These are phyloP conservation scores for Fusarium sp. DNA, from an alignment of 2,329 filamentous ascomycete species.

Conservation along the genomic window DNA sequence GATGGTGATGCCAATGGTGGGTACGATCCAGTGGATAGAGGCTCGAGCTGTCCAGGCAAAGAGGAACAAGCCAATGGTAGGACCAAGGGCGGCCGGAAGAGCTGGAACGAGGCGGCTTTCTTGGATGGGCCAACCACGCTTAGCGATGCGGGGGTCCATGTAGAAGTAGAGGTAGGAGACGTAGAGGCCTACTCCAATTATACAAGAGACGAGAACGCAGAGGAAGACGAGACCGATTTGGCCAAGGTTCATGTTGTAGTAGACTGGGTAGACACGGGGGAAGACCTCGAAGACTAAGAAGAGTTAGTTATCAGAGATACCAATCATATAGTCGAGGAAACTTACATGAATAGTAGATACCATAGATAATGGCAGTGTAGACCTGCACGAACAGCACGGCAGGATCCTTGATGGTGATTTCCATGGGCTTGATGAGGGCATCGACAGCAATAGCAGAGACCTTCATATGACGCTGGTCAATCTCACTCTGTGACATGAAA, in stretches of 20 bases:
- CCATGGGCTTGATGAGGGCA: conserved; percentile 70
- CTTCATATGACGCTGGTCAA: conserved; percentile 68
- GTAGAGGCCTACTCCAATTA: conserved; percentile 64
- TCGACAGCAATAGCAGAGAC: conserved; percentile 61
- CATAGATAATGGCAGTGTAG: conserved; percentile 72
- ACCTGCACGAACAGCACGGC: conserved; percentile 71
- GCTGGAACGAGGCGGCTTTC: conserved; percentile 68
- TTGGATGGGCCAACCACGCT: conserved; percentile 62
- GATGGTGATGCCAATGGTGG: conserved; percentile 67
- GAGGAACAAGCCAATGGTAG: conserved; percentile 70
- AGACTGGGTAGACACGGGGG: conserved; percentile 69
- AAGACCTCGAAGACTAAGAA: conserved; percentile 70
- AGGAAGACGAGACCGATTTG: conserved; percentile 71
- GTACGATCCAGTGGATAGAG: conserved; percentile 65
- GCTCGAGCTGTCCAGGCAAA: conserved; percentile 68
- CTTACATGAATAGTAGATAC: conserved; percentile 68
- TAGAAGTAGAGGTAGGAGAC: conserved; percentile 63
- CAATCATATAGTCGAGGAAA: background rate
- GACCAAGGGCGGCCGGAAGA: conserved; percentile 63
- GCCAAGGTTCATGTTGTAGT: conserved; percentile 70
- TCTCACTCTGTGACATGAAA: conserved; percentile 72
- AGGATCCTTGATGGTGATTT: conserved; percentile 71
- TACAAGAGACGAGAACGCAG: conserved; percentile 67
- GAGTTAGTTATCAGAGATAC: conserved; percentile 12
- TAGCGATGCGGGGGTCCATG: conserved; percentile 62